Base-by-base conservation (phyloP, 306 rosid genomes). In the Cucumis melo region DNA sequence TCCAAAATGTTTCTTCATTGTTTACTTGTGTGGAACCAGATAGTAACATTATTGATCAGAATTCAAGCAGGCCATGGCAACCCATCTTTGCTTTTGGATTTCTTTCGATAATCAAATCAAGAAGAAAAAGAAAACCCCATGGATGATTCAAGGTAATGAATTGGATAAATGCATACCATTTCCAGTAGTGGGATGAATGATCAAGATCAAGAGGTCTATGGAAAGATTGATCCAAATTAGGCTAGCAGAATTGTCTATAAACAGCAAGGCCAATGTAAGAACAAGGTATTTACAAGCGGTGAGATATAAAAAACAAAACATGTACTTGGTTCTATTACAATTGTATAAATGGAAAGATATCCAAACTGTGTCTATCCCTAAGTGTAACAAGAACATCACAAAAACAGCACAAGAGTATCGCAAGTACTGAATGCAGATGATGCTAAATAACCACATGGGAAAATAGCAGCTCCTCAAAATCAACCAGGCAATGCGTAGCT, bases 401-500 rank as follows among this genome's bases (percentile, higher is more conserved):
- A 27, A 10, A 48, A 72, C 4, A 51, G 44, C 60, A 20, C 50
- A 27, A 27, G 38, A 7, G 10, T 36, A 46, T 6, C 29, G 42
- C 59, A 77, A 42, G 27, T 41, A 77, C 61, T 23, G 60, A 61
- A 27, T 44, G 59, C 72, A 77, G 7, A 59, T 19, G 24, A 76
- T 24, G 46, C 59, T 23, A 60, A 29, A 24, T 39, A 12, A 55
- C 48, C 48, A 19, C 77, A n/a, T 19, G 17, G 29, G 12, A 61
- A 48, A 71, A 9, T 15, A 48, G 24, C 46, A 76, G 58, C 42
- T 76, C 29, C 1, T 61, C 8, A 59, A 62, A 77, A n/a, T 77
- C 75, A 83, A 51, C 86, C 88, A 82, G 93, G 80, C 84, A 91
- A 81, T 24, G 96, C 98, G 89, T 83, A 91, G 91, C 98, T 93